Conservation (phyloP, 1,284 basidiomycete species). For the Cutaneotrichosporon curvatum region DNA sequence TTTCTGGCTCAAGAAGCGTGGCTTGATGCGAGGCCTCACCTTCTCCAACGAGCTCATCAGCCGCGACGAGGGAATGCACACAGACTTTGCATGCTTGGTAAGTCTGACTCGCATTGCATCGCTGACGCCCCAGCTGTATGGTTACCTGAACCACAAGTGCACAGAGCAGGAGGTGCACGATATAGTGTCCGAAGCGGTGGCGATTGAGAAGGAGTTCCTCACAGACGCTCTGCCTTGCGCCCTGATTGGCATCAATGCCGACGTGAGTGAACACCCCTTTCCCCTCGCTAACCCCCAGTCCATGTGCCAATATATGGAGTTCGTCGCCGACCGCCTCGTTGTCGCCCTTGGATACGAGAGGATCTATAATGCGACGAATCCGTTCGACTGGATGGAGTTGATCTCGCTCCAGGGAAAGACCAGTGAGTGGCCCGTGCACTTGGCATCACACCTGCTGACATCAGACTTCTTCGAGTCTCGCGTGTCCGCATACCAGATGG, state of each 20-base stretch:
- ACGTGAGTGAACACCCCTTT: slow-evolving; percentile 34
- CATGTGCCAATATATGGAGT: slow-evolving; percentile 92
- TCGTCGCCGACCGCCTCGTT: slow-evolving; percentile 82
- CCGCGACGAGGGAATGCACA: slow-evolving; percentile 94
- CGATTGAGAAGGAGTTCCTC: slow-evolving; percentile 73
- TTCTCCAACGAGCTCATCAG: slow-evolving; percentile 95
- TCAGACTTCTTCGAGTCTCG: slow-evolving; percentile 44
- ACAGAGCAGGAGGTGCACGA: slow-evolving; percentile 63
- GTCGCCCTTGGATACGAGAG: slow-evolving; percentile 74
- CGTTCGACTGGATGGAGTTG: slow-evolving; percentile 80
- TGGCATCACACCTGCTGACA: too few species aligned
- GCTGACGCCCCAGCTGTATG: slow-evolving; percentile 56
- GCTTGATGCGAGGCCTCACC: slow-evolving; percentile 93
- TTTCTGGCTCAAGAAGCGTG: slow-evolving; percentile 97
- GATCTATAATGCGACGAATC: slow-evolving; percentile 64
- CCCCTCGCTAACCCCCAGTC: slow-evolving; percentile 62
- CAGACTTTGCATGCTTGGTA: slow-evolving; percentile 55
- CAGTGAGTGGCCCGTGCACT: slow-evolving; percentile 21
- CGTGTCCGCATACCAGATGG: slow-evolving; percentile 41
- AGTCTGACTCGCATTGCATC: not conserved
- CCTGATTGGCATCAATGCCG: slow-evolving; percentile 52
- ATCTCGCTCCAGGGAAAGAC: slow-evolving; percentile 65
- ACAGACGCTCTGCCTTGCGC: slow-evolving; percentile 53
- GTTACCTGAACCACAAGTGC: slow-evolving; percentile 62
- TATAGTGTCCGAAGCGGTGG: slow-evolving; percentile 74